Percentiles rank a stretch among this genome's conserved stretches.
These are phyloP conservation scores for Plenodomus lindquistii DNA, from an alignment of 2,329 filamentous ascomycete species.

Conservation along the genomic window DNA sequence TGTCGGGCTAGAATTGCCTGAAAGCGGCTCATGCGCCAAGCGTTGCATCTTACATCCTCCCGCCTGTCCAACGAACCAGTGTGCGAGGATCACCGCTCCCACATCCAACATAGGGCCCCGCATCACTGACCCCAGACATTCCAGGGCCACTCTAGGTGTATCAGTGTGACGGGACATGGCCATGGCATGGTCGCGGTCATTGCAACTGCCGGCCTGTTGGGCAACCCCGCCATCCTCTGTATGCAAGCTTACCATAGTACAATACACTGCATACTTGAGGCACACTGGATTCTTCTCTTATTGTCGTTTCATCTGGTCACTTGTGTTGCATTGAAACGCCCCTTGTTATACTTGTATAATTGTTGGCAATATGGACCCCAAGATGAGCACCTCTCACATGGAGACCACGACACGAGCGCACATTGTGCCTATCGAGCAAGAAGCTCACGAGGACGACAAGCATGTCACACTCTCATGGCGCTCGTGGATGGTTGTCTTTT, in stretches of 20 bases:
- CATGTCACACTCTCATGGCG: constrained; percentile 59
- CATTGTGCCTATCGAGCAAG: constrained; percentile 33
- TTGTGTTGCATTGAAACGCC: not conserved
- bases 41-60: not conserved
- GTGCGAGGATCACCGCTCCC: constrained; percentile 2
- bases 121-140: constrained; percentile 5
- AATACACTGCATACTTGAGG: not conserved
- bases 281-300: not conserved
- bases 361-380: constrained; percentile 19
- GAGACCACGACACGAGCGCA: constrained; percentile 18
- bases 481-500: constrained; percentile 56
- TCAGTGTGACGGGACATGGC: too few species aligned
- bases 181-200: too few species aligned
- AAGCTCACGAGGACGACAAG: constrained; percentile 29
- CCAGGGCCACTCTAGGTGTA: not conserved
- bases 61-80: constrained; percentile 3
- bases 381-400: constrained; percentile 16
- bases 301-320: not conserved
- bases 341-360: not conserved
- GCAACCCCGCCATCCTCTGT: constrained; percentile 1
- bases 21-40: not conserved
- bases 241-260: not conserved
- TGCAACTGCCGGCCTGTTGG: constrained; percentile 20
- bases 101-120: constrained; percentile 14
- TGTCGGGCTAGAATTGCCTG: not conserved